Conservation (phyloP, 2,329 filamentous ascomycete genomes). For the Aureobasidium zeae region DNA sequence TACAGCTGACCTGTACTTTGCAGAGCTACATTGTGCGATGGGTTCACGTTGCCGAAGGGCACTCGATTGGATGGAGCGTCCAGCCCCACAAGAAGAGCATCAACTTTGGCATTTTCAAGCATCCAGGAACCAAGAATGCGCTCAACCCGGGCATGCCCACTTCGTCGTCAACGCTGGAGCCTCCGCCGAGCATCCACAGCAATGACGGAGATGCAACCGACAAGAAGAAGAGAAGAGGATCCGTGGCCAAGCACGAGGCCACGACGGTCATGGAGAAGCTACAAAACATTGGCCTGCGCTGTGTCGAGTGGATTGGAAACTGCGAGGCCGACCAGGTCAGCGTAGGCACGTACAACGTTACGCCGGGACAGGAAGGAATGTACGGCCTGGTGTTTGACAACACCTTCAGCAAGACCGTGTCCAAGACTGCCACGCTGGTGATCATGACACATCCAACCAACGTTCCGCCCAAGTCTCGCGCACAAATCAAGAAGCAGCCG, state of each 20-base stretch:
- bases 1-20: neutral
- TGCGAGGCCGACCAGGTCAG: constrained; percentile 94
- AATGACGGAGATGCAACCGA: constrained; percentile 48
- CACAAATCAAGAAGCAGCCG: constrained; percentile 54
- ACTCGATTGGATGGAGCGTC: constrained; percentile 95
- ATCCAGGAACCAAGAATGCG: constrained; percentile 65
- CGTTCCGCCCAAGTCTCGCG: constrained; percentile 63
- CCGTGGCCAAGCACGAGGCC: constrained; percentile 35
- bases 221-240: constrained; percentile 25
- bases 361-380: constrained; percentile 68
- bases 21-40: constrained; percentile 97
- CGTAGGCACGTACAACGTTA: constrained; percentile 79
- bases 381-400: constrained; percentile 98
- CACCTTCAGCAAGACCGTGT: constrained; percentile 90
- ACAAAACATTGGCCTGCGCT: constrained; percentile 52
- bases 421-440: constrained; percentile 91
- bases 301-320: constrained; percentile 75
- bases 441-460: constrained; percentile 87
- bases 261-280: constrained; percentile 61
- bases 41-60: constrained; percentile 81
- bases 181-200: constrained; percentile 36
- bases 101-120: constrained; percentile 97
- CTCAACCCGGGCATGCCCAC: constrained; percentile 31
- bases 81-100: constrained; percentile 98
- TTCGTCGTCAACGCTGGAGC: constrained; percentile 35